A percentile compares a stretch with the other conserved stretches of the same genome.
These are phyloP conservation scores for Ganoderma meredithae DNA, from an alignment of 1,284 basidiomycete genomes.

Conservation along the genomic window DNA sequence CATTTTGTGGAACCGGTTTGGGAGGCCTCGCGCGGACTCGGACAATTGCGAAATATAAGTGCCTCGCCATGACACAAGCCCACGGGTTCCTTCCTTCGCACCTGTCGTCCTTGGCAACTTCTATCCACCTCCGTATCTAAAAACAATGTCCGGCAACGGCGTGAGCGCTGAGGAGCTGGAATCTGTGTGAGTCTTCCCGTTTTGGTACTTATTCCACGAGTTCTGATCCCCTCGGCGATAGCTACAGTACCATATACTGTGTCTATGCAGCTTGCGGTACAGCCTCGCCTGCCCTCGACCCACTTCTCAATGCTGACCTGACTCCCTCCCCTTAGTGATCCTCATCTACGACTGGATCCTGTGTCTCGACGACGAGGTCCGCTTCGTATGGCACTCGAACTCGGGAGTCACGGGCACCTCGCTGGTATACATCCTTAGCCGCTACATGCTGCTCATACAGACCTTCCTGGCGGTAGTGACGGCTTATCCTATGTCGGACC, in stretches of 20 bases:
- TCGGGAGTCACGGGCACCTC: not conserved
- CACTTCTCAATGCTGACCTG: not conserved
- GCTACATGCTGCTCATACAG: slow-evolving; percentile 4
- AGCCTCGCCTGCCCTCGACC: not conserved
- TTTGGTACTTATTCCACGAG: not conserved
- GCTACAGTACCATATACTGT: not conserved
- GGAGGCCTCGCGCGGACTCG: not conserved
- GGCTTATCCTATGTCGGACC: not conserved
- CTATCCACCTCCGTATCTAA: not conserved
- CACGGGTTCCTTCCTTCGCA: not conserved
- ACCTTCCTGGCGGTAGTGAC: not conserved
- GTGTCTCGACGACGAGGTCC: not conserved
- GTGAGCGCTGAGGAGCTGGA: not conserved
- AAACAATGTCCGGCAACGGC: not conserved
- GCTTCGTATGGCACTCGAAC: not conserved
- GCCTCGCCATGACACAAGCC: not conserved
- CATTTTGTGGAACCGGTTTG: not conserved
- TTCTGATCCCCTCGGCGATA: not conserved
- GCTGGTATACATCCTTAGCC: not conserved
- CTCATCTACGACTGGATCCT: slow-evolving; percentile 1
- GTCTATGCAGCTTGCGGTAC: not conserved
- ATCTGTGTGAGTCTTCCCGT: not conserved
- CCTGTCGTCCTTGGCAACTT: not conserved
- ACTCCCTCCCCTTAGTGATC: not conserved
- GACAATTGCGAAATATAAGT: not conserved